Evolutionary conservation across 345 rosid species (phyloP), one percentile per base, ranked within the genome.

Genomic region (Heritiera littoralis): DNA sequence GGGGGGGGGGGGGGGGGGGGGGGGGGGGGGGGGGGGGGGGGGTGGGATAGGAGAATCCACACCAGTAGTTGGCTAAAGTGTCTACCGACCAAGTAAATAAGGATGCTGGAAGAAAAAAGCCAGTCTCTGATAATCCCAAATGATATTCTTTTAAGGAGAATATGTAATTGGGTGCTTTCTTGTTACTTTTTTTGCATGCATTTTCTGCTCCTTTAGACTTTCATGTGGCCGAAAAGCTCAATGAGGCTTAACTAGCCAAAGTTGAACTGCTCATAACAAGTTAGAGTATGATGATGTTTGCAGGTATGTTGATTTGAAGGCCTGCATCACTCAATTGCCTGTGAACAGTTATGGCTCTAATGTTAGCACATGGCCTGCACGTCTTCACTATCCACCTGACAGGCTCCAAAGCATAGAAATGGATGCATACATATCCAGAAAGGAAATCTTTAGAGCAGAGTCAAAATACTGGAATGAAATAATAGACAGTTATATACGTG

Each of bases 381-480:
- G 92, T 51, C 89, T 91, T 76, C 88, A 87, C 78, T 15, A 78
- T 81, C 89, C 91, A n/a, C 92, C 92, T 30, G 86, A 87, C 67
- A 82, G 93, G 81, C 88, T 91, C 40, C 89, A 85, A 38, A 89
- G 88, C 87, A 88, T 89, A 79, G 84, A 84, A 83, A 84, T 90
- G 88, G 92, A 90, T 71, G 90, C 92, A 4, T 76, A 71, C 75
- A 84, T 85, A 78, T 89, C 91, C 30, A 90, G 91, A 58, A 92
- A 88, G 74, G 92, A 90, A 80, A 81, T 90, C 63, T 83, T 88
- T 70, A 87, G 77, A 74, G 95, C 92, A 80, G 91, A 92, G 74
- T 87, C 90, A 15, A 89, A 78, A 58, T 92, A 88, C 78, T 92
- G 93, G 93, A 75, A 84, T 17, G 89, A 88, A 17, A 80, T 85